Percentiles rank a stretch among this genome's conserved stretches.
Conservation (phyloP, 2,329 filamentous ascomycete species). For the Dichotomopilus funicola region DNA sequence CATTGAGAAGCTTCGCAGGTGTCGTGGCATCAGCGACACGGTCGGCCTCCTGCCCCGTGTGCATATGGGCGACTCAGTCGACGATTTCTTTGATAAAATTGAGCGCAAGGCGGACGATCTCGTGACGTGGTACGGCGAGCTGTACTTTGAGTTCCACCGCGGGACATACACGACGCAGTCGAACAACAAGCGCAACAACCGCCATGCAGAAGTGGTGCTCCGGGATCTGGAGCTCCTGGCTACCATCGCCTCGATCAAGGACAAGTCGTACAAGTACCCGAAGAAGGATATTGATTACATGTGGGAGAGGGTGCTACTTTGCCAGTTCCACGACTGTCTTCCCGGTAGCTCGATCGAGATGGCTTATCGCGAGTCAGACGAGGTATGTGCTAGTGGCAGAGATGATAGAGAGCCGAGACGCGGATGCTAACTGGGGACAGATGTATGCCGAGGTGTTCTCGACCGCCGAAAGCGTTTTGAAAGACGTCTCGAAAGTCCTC, state of each 20-base stretch:
- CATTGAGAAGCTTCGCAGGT: slow-evolving; percentile 87
- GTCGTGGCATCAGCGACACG: slow-evolving; percentile 85
- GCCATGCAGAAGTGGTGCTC: slow-evolving; percentile 75
- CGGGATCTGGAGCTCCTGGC: slow-evolving; percentile 84
- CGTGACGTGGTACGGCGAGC: slow-evolving; percentile 94
- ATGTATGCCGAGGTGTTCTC: slow-evolving; percentile 79
- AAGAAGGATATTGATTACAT: slow-evolving; percentile 91
- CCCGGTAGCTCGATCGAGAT: slow-evolving; percentile 94
- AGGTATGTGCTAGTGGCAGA: slow-evolving; percentile 40
- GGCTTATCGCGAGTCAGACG: slow-evolving; percentile 94
- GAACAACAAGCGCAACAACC: slow-evolving; percentile 94
- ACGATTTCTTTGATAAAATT: slow-evolving; percentile 85
- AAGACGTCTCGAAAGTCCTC: slow-evolving; percentile 62
- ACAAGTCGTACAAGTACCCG: slow-evolving; percentile 75
- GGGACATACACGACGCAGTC: slow-evolving; percentile 96
- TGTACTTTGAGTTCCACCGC: slow-evolving; percentile 96
- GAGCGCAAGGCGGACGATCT: slow-evolving; percentile 73
- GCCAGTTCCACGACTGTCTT: slow-evolving; percentile 96
- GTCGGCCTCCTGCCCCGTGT: slow-evolving; percentile 77
- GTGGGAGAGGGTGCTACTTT: slow-evolving; percentile 89
- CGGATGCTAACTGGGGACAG: slow-evolving; percentile 32
- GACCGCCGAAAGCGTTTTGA: slow-evolving; percentile 64
- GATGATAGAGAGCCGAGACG: background rate
- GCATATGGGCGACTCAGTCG: slow-evolving; percentile 82
- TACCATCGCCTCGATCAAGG: slow-evolving; percentile 72